phyloP scores from a whole-genome alignment of 2,329 filamentous ascomycete genomes.

The Talaromyces sp. region DNA sequence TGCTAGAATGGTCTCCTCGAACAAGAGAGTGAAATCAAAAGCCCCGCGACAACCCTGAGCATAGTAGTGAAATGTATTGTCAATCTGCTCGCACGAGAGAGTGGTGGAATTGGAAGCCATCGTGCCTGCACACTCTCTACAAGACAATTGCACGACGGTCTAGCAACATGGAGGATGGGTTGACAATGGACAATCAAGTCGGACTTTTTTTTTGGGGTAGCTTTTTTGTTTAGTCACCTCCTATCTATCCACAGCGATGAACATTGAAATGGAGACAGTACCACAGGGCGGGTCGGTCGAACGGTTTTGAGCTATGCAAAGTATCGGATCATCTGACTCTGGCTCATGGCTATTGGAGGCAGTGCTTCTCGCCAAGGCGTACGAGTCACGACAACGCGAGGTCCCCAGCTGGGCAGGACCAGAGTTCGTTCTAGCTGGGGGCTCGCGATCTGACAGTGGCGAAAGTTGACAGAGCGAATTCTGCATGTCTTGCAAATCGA shows the following conservation, averaged over 20 bases:
- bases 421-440: neutral
- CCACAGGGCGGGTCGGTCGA: neutral
- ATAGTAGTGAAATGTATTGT: constrained; percentile 31
- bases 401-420: neutral
- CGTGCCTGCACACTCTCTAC: neutral
- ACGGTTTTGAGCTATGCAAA: neutral
- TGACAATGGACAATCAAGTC: neutral
- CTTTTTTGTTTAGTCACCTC: neutral
- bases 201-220: neutral
- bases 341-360: neutral
- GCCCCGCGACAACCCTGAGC: constrained; percentile 32
- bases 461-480: neutral
- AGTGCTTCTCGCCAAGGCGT: neutral
- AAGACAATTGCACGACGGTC: neutral
- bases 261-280: neutral
- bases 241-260: neutral
- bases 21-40: constrained; percentile 45
- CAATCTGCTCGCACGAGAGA: constrained; percentile 26
- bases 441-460: neutral
- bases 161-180: constrained; percentile 1
- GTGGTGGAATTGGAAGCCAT: constrained; percentile 19
- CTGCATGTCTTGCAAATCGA: neutral
- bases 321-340: neutral
- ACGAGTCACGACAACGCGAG: neutral
- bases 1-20: constrained; percentile 40